Conservation (phyloP, 345 rosid species). For the Leavenworthia alabamica region DNA sequence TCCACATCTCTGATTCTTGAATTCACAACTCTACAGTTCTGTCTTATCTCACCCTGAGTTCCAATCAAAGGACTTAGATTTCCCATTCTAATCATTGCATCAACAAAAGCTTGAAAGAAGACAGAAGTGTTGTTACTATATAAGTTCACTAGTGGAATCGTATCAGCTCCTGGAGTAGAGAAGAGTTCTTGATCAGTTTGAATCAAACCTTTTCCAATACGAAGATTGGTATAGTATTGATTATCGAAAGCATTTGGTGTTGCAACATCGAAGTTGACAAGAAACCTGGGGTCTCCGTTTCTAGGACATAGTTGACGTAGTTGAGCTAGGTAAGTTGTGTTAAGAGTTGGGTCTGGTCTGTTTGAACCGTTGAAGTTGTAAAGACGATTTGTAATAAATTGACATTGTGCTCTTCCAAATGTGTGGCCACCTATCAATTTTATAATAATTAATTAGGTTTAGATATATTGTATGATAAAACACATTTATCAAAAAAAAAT, state of each 20-base stretch:
- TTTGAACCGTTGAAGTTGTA: slow-evolving; percentile 40
- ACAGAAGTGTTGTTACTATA: slow-evolving; percentile 22
- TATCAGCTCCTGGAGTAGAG: slow-evolving; percentile 29
- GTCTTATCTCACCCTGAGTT: slow-evolving; percentile 38
- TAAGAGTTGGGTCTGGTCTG: slow-evolving; percentile 45
- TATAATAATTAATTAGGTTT: neutral
- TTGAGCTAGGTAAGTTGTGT: slow-evolving; percentile 29
- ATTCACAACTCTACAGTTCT: slow-evolving; percentile 35
- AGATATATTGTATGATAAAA: neutral
- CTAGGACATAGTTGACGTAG: slow-evolving; percentile 43
- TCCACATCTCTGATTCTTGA: slow-evolving; percentile 5
- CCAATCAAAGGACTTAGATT: slow-evolving; percentile 38
- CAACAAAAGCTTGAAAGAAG: slow-evolving; percentile 39
- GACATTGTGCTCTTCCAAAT: slow-evolving; percentile 51
- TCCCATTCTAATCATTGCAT: slow-evolving; percentile 51
- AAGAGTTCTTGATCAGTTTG: slow-evolving; percentile 32
- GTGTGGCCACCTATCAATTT: slow-evolving; percentile 55
- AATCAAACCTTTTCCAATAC: slow-evolving; percentile 11
- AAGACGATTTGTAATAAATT: slow-evolving; percentile 31
- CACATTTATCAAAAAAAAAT: too few species aligned
- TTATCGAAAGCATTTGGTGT: slow-evolving; percentile 46
- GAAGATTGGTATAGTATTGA: slow-evolving; percentile 45
- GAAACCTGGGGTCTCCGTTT: slow-evolving; percentile 39
- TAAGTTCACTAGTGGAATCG: slow-evolving; percentile 12
- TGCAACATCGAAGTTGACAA: slow-evolving; percentile 38